A percentile compares a stretch with the other conserved stretches of the same genome.
These are phyloP conservation scores for Clarireedia hainanense DNA, from an alignment of 2,329 filamentous ascomycete species.

Conservation along the genomic window DNA sequence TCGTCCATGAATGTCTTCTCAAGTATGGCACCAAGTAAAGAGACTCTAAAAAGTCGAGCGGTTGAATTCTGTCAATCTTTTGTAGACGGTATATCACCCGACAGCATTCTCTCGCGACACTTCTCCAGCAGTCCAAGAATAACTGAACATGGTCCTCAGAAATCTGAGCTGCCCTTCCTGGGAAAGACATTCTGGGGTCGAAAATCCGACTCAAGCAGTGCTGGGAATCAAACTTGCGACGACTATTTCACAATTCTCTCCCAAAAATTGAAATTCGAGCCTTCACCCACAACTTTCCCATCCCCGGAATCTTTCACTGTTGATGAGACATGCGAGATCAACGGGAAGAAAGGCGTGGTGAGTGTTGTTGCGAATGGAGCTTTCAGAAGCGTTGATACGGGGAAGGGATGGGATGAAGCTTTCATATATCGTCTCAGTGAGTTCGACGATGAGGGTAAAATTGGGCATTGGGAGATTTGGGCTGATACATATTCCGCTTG, in stretches of 20 bases:
- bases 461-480: constrained; percentile 38
- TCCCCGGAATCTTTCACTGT: constrained; percentile 21
- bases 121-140: constrained; percentile 22
- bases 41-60: not conserved
- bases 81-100: not conserved
- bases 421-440: constrained; percentile 35
- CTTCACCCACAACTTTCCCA: constrained; percentile 5
- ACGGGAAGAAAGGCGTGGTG: constrained; percentile 24
- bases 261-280: constrained; percentile 21
- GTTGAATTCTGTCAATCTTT: constrained; percentile 8
- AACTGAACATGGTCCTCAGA: constrained; percentile 34
- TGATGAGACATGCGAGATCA: constrained; percentile 23
- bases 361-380: constrained; percentile 30
- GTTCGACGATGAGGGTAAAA: constrained; percentile 32
- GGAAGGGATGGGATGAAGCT: constrained; percentile 33
- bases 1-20: not conserved
- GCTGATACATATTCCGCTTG: constrained; percentile 36
- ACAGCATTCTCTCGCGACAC: constrained; percentile 1
- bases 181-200: constrained; percentile 29
- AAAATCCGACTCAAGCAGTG: not conserved
- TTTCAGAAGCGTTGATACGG: constrained; percentile 33
- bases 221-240: constrained; percentile 26
- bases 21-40: not conserved
- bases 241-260: constrained; percentile 33
- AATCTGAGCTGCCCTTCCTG: constrained; percentile 32